Conservation (phyloP, 768 basidiomycete species). For the Hygrocybe punicea region DNA sequence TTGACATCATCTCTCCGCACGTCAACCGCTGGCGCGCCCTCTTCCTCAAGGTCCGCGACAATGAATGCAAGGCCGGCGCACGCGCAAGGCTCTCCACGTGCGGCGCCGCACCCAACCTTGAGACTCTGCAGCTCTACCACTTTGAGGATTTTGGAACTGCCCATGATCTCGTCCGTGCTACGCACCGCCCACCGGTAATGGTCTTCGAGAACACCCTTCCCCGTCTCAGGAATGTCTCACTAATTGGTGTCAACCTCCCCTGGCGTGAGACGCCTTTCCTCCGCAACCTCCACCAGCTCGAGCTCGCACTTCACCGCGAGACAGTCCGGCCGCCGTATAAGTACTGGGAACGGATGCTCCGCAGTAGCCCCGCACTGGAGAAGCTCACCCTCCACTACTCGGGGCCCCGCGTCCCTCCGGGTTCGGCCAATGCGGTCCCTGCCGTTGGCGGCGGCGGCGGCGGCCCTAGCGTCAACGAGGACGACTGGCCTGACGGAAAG, state of each 20-base stretch:
- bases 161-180: constrained; percentile 52
- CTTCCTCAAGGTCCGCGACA: constrained; percentile 56
- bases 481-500: constrained; percentile 34
- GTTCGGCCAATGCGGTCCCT: neutral
- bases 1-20: constrained; percentile 43
- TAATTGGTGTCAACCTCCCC: constrained; percentile 64
- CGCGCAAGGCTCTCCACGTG: constrained; percentile 49
- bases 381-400: constrained; percentile 56
- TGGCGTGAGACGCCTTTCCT: constrained; percentile 54
- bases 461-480: constrained; percentile 32
- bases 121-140: constrained; percentile 54
- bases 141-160: constrained; percentile 54
- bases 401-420: constrained; percentile 39
- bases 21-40: constrained; percentile 57
- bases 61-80: constrained; percentile 54
- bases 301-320: constrained; percentile 59
- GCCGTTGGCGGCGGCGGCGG: constrained; percentile 7
- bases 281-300: constrained; percentile 45
- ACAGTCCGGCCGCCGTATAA: constrained; percentile 54
- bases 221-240: constrained; percentile 49
- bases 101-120: constrained; percentile 52
- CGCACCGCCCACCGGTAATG: constrained; percentile 55
- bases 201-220: constrained; percentile 55
- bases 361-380: constrained; percentile 44
- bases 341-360: constrained; percentile 55